phyloP scores from a whole-genome alignment of 192 early-diverging fungal genomes.

The Jimgerdemannia lactiflua region DNA sequence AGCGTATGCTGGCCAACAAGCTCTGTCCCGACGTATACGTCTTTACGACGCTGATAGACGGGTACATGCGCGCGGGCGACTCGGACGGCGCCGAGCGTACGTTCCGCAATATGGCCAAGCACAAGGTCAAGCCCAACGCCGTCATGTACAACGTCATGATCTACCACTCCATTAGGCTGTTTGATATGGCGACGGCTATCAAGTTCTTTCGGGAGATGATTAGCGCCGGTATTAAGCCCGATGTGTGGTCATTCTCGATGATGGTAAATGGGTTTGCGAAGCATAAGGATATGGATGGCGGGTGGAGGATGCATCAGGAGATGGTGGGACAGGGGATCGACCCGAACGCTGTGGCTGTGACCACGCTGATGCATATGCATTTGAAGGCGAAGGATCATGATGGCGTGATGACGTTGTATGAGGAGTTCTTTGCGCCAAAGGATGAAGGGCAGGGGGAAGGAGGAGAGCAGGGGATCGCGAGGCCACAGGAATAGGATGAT shows the following conservation, averaged over 20 bases:
- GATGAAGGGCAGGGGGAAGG: neutral
- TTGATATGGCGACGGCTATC: slow-evolving; percentile 32
- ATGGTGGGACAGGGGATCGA: slow-evolving; percentile 22
- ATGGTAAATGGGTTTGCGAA: slow-evolving; percentile 29
- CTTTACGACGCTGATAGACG: slow-evolving; percentile 35
- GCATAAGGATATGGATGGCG: slow-evolving; percentile 24
- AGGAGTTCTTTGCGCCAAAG: slow-evolving; percentile 14
- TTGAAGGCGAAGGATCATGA: slow-evolving; percentile 23
- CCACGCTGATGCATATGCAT: slow-evolving; percentile 29
- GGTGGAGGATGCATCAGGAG: slow-evolving; percentile 25
- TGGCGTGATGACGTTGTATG: slow-evolving; percentile 20
- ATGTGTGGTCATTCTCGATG: slow-evolving; percentile 35
- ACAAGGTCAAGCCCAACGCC: slow-evolving; percentile 25
- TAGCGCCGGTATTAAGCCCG: slow-evolving; percentile 26
- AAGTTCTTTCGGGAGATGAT: slow-evolving; percentile 28
- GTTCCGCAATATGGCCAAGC: slow-evolving; percentile 30
- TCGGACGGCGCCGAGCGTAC: slow-evolving; percentile 26
- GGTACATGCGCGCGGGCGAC: slow-evolving; percentile 22
- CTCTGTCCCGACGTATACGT: slow-evolving; percentile 22
- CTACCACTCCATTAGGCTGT: slow-evolving; percentile 23
- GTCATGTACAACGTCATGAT: slow-evolving; percentile 41
- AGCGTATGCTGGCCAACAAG: slow-evolving; percentile 16
- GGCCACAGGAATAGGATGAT: too few species aligned
- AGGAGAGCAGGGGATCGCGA: neutral
- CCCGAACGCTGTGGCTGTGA: slow-evolving; percentile 18